Conservation (phyloP, 2,329 filamentous ascomycete species). For the Leptographium procerum region DNA sequence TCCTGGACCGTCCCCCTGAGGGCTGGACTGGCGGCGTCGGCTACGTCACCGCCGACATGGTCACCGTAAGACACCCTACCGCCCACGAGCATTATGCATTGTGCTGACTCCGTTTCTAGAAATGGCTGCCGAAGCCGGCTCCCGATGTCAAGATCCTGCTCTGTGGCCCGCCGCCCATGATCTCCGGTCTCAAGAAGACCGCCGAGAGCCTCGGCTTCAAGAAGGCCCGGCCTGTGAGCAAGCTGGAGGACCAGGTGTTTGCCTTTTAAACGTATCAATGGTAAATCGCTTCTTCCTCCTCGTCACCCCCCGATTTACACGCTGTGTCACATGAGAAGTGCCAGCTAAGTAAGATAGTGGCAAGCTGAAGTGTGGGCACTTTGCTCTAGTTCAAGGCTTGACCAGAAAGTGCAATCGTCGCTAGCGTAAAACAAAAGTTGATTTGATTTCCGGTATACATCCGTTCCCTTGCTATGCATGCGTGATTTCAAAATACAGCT, state of each 20-base stretch:
- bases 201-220: conserved; percentile 80
- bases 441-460: not conserved
- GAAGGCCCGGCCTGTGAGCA: conserved; percentile 91
- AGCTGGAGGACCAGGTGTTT: conserved; percentile 96
- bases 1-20: conserved; percentile 89
- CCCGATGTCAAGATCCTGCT: conserved; percentile 86
- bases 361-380: not conserved
- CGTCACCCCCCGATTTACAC: not conserved
- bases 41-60: conserved; percentile 93
- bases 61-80: conserved; percentile 42
- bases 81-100: not conserved
- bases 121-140: conserved; percentile 71
- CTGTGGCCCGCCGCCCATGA: conserved; percentile 94
- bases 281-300: not conserved
- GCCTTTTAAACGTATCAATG: conserved; percentile 52
- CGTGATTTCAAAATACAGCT: not conserved
- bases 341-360: not conserved
- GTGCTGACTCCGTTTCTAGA: conserved; percentile 28
- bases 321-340: not conserved
- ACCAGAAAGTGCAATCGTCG: not conserved
- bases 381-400: not conserved
- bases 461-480: not conserved
- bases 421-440: not conserved
- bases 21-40: conserved; percentile 87
- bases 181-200: conserved; percentile 93